Percentiles rank a stretch among this genome's conserved stretches.
These are phyloP conservation scores for Sordariomycetes sp. DNA, from an alignment of 2,329 filamentous ascomycete species.

Conservation along the genomic window DNA sequence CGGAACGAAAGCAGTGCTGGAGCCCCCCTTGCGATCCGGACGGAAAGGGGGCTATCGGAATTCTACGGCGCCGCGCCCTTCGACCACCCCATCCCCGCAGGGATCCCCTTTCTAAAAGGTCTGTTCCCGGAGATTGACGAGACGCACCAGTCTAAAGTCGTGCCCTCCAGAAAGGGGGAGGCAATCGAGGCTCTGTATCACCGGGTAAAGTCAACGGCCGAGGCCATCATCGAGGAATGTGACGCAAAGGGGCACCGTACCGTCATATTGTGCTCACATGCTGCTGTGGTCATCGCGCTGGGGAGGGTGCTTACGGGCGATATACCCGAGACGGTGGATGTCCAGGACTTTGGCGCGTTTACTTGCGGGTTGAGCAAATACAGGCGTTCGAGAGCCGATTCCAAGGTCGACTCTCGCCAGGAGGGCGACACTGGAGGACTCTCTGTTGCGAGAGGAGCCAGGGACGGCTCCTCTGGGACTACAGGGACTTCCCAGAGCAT, in stretches of 20 bases:
- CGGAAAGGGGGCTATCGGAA: constrained; percentile 55
- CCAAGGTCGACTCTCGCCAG: background rate
- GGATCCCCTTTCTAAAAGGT: constrained; percentile 42
- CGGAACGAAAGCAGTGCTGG: constrained; percentile 16
- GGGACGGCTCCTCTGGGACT: background rate
- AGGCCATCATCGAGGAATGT: constrained; percentile 56
- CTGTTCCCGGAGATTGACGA: constrained; percentile 54
- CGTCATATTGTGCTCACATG: constrained; percentile 77
- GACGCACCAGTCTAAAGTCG: constrained; percentile 46
- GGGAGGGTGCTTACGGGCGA: constrained; percentile 69
- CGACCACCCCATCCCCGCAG: constrained; percentile 68
- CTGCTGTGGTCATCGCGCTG: constrained; percentile 76
- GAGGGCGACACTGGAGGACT: background rate
- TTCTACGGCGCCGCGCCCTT: constrained; percentile 87
- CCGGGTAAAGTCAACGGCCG: constrained; percentile 58
- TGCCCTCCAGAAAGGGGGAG: constrained; percentile 63
- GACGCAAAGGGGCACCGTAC: constrained; percentile 58
- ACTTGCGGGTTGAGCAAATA: constrained; percentile 61
- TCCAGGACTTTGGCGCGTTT: constrained; percentile 74
- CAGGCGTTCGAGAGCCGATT: background rate
- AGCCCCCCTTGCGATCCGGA: constrained; percentile 27
- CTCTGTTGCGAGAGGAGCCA: background rate
- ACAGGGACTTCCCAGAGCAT: constrained; percentile 13
- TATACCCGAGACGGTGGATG: constrained; percentile 57
- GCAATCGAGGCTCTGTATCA: constrained; percentile 67